Base-by-base conservation (phyloP, 345 rosid genomes). In the Draba incana region DNA sequence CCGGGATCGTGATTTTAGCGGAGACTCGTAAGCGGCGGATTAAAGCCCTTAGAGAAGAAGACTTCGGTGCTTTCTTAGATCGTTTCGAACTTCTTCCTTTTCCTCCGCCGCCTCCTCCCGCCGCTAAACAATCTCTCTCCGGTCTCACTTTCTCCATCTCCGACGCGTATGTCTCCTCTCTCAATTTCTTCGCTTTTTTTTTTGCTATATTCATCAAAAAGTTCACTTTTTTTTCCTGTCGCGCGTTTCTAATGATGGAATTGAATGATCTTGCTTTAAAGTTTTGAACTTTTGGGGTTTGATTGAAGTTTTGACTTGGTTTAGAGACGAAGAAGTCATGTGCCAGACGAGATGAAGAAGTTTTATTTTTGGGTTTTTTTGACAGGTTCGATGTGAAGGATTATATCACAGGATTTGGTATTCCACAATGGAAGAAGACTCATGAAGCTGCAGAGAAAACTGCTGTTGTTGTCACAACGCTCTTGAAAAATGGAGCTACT, bases 91-190 rank as follows among this genome's bases (percentile, higher is more conserved):
- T 90, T 14, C 76, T 83, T 68, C 92, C 96, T 31, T 85, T 79
- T 37, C 87, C 97, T 70, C 97, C 86, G 64, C 92, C 89, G 33
- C 92, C 96, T 62, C 96, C 98, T 23, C 97, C 98, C 7, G 90
- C 97, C 24, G 88, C 95, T 23, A 81, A 57, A 47, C 97, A 80
- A 77, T 71, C 85, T 4, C 90, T 93, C 16, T 76, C 89, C 10
- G 87, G 77, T 41, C 86, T 90, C 38, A 82, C 87, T n/a, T 90
- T 93, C 69, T 88, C 98, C 66, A 69, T 93, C 50, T 71, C 83
- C 58, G 98, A 93, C 89, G 68, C 81, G 96, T 92, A 64, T 45
- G 83, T 69, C 3, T 52, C 48, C 45, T 46, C 30, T 46, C 35
- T 31, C 31, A 37, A 59, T 49, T 5, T 9, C 35, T 27, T 35